Evolutionary conservation across 2,329 filamentous ascomycete genomes (phyloP), one percentile per base, ranked within the genome.

Genomic region (Botrytis fabae): DNA sequence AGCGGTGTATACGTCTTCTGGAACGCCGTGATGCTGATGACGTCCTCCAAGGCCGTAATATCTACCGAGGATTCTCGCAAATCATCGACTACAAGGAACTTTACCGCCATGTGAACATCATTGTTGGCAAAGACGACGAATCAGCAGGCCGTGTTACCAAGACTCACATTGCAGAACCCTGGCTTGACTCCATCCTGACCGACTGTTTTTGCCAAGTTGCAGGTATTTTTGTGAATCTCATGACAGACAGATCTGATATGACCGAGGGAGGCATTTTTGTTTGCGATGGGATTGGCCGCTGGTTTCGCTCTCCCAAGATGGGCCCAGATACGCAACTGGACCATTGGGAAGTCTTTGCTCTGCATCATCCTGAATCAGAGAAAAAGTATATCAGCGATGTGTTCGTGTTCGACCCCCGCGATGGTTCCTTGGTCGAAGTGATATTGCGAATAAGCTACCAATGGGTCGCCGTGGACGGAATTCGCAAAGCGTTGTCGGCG

Each of bases 201-300:
- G 83, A 84, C 66, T 73, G 64, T 2, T 81, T 83, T 73, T 75
- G 80, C 48, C 83, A 84, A 73, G 78, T 83, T 0, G 81, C 66
- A 25, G 82, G 83, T 5, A 78, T 84, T 2, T 83, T 74, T 68
- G 77, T 81, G 10, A 84, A 84, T 74, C 77, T 75, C 72, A 81
- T 84, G 81, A 78, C 78, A 0, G 78, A 82, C 12, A 54, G 71
- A 8, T 35, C 40, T 42, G 40, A 42, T 42, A 42, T 28, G 25
- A 48, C 66, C 1, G 46, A 74, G 0, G 70, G 54, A 0, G 81
- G 81, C 42, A 81, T 84, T 48, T 84, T 76, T 76, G 76, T 84
- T 32, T 77, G 79, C 9, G 79, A 74, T 18, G 77, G 80, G 1
- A 76, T 80, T 57, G 81, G 83, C 18, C 61, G 73, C 28, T 81